Base-by-base conservation (phyloP, 345 rosid genomes). In the Durio zibethinus region DNA sequence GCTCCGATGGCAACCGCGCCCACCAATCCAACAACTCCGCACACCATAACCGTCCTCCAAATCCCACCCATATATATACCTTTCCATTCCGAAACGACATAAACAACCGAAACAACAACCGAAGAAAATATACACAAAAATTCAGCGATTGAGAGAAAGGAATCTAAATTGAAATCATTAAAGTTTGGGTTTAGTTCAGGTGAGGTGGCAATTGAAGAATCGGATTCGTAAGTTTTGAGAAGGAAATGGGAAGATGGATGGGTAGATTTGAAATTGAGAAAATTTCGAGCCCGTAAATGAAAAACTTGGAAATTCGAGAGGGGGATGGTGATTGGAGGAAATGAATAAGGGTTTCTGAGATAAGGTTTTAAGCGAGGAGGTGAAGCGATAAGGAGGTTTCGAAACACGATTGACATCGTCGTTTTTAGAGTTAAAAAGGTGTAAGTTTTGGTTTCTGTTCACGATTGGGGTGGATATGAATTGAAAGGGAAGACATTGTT, bases 1-100 rank as follows among this genome's bases (percentile, higher is more conserved):
- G 88, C 82, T 3, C 99, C 98, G 56, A 87, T 25, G 57, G 76
- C 87, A 25, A 91, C 86, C 36, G 93, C 89, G 1, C 90, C 79
- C 29, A 86, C 80, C 86, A 93, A 79, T 47, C 80, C 88, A 23
- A 85, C 88, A 40, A 87, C 81, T 14, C 90, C 92, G 81, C 85
- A 84, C 23, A 80, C 84, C 83, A 93, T 78, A 73, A 81, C 86
- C 82, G 80, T 82, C 27, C 77, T 90, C 85, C 97, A 95, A 8
- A 90, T 47, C 33, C 79, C 86, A 73, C 89, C 90, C 40, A 83
- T 38, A 64, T 79, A 40, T 74, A 76, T 29, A 80, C 45, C 80
- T 73, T 78, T 86, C 57, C 83, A 74, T 73, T 80, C 79, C 38
- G 70, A 81, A 80, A 83, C 75, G 18, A 80, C 78, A 78, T 48